A percentile compares a stretch with the other conserved stretches of the same genome.
Evolutionary conservation across 169 alveolate species (phyloP).

Genomic region (Plasmodium sp.): DNA sequence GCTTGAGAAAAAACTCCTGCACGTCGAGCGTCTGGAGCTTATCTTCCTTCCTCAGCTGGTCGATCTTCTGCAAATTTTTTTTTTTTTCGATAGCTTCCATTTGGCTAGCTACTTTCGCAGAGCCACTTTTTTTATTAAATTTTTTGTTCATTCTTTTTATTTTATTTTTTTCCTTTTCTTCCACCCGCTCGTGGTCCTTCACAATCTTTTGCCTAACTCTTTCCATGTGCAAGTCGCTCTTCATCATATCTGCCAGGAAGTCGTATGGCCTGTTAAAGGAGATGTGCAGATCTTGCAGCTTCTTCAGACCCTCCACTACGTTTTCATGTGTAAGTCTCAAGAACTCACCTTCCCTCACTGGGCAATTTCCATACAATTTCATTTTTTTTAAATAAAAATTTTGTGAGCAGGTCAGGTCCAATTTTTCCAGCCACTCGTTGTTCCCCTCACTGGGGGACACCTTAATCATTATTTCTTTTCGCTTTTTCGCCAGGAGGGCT

Average conservation of each 20-base stretch:
- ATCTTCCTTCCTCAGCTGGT: constrained; percentile 1
- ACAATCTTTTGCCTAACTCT: constrained; percentile 16
- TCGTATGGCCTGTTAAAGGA: constrained; percentile 61
- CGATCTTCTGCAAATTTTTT: constrained; percentile 35
- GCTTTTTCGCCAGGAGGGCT: constrained; percentile 4
- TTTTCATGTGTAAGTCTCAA: constrained; percentile 7
- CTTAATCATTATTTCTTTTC: constrained; percentile 20
- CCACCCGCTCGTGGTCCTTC: constrained; percentile 28
- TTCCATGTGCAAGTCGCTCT: constrained; percentile 54
- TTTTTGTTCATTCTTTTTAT: constrained; percentile 58
- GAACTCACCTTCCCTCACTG: constrained; percentile 28
- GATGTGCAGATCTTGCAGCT: constrained; percentile 20
- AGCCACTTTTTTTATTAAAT: constrained; percentile 54
- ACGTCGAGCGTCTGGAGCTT: constrained; percentile 19
- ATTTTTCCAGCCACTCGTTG: constrained; percentile 33
- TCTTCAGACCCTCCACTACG: constrained; percentile 21
- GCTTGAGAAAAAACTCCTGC: constrained; percentile 36
- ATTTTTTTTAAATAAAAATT: constrained; percentile 16
- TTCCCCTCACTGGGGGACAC: neutral
- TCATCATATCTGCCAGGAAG: constrained; percentile 52
- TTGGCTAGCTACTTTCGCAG: constrained; percentile 22
- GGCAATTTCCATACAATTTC: constrained; percentile 17
- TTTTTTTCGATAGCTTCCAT: constrained; percentile 57
- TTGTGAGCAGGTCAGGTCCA: constrained; percentile 57
- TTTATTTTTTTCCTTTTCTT: constrained; percentile 36